Evolutionary conservation across 176 grass and related monocot species (phyloP), one percentile per base, ranked within the genome.

Genomic region (Canna indica): DNA sequence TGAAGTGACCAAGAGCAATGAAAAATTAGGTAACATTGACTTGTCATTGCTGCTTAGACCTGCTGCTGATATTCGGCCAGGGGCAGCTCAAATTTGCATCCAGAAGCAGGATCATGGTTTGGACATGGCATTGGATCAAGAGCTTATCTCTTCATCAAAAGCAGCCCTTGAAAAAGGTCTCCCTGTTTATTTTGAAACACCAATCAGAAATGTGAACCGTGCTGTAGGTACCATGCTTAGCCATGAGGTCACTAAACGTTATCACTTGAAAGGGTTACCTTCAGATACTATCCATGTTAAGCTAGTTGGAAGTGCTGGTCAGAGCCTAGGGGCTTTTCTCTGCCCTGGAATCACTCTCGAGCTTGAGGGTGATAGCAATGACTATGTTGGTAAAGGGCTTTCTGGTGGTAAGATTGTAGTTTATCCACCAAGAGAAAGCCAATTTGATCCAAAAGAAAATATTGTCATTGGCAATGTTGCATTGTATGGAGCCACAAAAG

Each of bases 381-480:
- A 99, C 80, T 99, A 99, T 81, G 94, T 93, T 50, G 94, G 94
- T 30, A 99, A 99, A 81, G 94, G 94, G 31, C 82, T 99, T 73
- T 99, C 94, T 78, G 94, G 94, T 42, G 94, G 94, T 12, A 99
- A 88, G 79, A 80, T 99, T 72, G 71, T 99, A 80, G 94, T 99
- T 31, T 99, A 99, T 69, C 94, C 94, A 54, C 90, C 90, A 62
- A 85, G 76, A 74, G 75, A 76, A 61, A 93, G 90, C 71, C 76
- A 83, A 73, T 99, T 99, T 78, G 79, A 56, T 68, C 84, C 94
- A 41, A 86, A 93, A 44, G 86, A 99, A 47, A 99, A 99, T 81
- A 99, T 99, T 80, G 86, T 99, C 30, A 90, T 99, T 64, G 94
- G 94, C 72, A 99, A 99, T 85, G 94, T 99, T 68, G 94, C 94